A percentile compares a stretch with the other conserved stretches of the same genome.
Evolutionary conservation across 2,329 filamentous ascomycete genomes (phyloP).

Genomic region (Claviceps monticola): DNA sequence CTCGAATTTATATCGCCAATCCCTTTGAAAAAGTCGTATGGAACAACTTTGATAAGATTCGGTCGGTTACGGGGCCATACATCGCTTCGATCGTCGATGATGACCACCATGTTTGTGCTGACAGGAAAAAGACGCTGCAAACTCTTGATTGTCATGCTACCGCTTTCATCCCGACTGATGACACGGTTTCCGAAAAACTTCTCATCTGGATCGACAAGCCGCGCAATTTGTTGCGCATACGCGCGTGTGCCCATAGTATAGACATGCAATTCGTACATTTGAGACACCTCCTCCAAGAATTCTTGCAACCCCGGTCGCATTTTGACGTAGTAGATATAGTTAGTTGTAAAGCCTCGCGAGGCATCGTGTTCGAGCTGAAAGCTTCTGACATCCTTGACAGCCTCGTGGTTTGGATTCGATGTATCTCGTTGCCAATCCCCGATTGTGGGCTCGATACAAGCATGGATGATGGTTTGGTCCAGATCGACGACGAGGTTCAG

Average conservation of each 20-base stretch:
- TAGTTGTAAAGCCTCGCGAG: slow-evolving; percentile 49
- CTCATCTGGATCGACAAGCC: slow-evolving; percentile 80
- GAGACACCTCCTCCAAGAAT: slow-evolving; percentile 65
- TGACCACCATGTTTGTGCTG: slow-evolving; percentile 97
- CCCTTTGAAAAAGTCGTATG: slow-evolving; percentile 95
- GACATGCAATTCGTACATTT: slow-evolving; percentile 87
- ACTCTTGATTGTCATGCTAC: slow-evolving; percentile 81
- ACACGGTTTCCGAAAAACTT: slow-evolving; percentile 89
- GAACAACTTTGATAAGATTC: slow-evolving; percentile 87
- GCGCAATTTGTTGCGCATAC: slow-evolving; percentile 85
- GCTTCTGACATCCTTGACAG: slow-evolving; percentile 73
- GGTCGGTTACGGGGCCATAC: slow-evolving; percentile 85
- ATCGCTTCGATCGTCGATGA: slow-evolving; percentile 93
- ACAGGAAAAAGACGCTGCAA: slow-evolving; percentile 86
- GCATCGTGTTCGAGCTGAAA: slow-evolving; percentile 87
- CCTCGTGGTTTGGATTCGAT: slow-evolving; percentile 77
- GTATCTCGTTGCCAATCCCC: slow-evolving; percentile 89
- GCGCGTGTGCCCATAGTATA: slow-evolving; percentile 98
- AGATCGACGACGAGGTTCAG: slow-evolving; percentile 91
- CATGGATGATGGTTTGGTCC: slow-evolving; percentile 97
- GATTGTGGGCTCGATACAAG: slow-evolving; percentile 90
- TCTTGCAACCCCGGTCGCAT: slow-evolving; percentile 73
- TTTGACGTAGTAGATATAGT: slow-evolving; percentile 98
- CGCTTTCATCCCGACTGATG: slow-evolving; percentile 93
- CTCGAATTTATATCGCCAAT: slow-evolving; percentile 98